Evolutionary conservation across 345 rosid species (phyloP).

Genomic region (Eucalyptus decipiens): DNA sequence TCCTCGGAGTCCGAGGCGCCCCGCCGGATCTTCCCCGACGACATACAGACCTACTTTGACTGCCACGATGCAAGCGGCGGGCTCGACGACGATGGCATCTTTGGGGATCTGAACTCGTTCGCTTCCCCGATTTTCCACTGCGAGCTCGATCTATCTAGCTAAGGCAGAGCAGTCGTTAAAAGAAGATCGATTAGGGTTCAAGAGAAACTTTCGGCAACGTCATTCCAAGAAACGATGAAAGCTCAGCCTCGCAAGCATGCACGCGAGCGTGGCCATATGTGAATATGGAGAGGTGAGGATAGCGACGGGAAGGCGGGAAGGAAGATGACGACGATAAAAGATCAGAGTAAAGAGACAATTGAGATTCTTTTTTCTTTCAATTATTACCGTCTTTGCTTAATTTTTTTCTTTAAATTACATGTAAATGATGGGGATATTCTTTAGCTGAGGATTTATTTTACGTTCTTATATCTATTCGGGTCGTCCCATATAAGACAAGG

Average conservation of each 20-base stretch:
- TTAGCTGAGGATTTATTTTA: neutral
- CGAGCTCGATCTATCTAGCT: conserved; percentile 6
- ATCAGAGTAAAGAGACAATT: neutral
- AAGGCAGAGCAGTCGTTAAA: neutral
- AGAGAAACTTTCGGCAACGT: neutral
- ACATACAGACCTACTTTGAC: conserved; percentile 30
- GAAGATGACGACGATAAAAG: neutral
- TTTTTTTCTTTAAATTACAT: neutral
- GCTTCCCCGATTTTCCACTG: conserved; percentile 8
- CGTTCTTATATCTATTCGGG: neutral
- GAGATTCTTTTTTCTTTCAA: neutral
- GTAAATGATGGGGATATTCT: neutral
- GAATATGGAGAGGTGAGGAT: neutral
- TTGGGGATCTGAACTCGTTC: conserved; percentile 21
- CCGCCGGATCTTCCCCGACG: conserved; percentile 31
- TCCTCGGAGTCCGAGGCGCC: conserved; percentile 8
- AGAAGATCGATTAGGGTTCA: neutral
- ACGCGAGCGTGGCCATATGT: neutral
- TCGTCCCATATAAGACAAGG: neutral
- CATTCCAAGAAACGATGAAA: neutral
- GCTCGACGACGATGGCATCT: conserved; percentile 18
- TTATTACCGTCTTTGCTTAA: neutral
- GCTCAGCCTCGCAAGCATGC: neutral
- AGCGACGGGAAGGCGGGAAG: neutral
- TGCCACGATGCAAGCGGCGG: conserved; percentile 9